These are phyloP conservation scores for Ceratobasidium sp. DNA, from an alignment of 1,284 basidiomycete species.

Conservation along the genomic window DNA sequence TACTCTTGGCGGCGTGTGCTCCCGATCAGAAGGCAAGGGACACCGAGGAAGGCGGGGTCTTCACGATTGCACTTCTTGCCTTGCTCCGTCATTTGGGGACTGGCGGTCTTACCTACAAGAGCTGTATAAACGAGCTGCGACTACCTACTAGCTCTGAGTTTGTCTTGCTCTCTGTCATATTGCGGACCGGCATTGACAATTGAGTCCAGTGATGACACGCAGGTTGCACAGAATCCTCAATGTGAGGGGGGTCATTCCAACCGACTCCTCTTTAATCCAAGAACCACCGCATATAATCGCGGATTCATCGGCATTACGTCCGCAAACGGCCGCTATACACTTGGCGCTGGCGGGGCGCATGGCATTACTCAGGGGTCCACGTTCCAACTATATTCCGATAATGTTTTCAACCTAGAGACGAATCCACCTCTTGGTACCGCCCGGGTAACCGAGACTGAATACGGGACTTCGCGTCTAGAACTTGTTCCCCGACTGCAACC, in stretches of 20 bases:
- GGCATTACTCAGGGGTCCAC: not conserved
- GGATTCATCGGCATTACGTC: not conserved
- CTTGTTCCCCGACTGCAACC: too few relatives aligned
- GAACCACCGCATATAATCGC: not conserved
- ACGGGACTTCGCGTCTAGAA: too few relatives aligned
- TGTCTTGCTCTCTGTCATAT: not conserved
- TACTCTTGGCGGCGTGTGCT: not conserved
- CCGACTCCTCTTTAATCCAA: not conserved
- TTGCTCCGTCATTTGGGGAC: not conserved
- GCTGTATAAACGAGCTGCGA: not conserved
- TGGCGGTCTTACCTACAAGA: not conserved
- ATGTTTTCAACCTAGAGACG: too few relatives aligned
- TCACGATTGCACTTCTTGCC: too few relatives aligned
- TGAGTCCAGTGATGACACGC: too few relatives aligned
- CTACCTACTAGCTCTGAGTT: too few relatives aligned
- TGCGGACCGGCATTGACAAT: too few relatives aligned
- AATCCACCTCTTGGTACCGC: too few relatives aligned
- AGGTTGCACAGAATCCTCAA: not conserved
- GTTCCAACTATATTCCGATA: not conserved
- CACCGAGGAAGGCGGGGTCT: too few relatives aligned
- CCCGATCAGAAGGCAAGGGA: not conserved
- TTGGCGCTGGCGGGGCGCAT: not conserved
- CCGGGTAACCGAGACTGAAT: too few relatives aligned
- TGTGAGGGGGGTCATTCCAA: not conserved
- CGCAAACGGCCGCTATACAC: not conserved